phyloP scores from a whole-genome alignment of 345 rosid species.

The Eucalyptus curtisii region DNA sequence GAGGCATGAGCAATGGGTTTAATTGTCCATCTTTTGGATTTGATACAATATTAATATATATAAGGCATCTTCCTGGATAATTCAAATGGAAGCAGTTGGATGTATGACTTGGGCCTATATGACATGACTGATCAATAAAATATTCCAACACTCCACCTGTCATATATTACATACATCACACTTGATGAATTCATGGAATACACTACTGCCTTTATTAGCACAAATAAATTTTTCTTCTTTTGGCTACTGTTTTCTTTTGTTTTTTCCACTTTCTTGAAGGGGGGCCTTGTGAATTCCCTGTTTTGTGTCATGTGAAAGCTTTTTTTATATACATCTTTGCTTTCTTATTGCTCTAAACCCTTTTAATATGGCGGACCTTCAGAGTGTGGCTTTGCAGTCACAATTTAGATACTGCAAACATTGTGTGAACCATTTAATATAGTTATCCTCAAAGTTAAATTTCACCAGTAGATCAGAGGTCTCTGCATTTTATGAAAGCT shows the following conservation, averaged over 20 bases:
- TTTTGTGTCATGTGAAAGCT: background rate
- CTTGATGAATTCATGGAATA: too few relatives aligned
- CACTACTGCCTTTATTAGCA: background rate
- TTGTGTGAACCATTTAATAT: background rate
- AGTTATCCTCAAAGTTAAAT: background rate
- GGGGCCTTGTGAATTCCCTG: background rate
- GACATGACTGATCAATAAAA: background rate
- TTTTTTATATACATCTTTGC: background rate
- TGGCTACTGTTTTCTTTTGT: background rate
- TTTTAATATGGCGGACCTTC: background rate
- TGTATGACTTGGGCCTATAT: background rate
- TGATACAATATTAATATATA: too few relatives aligned
- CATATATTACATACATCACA: too few relatives aligned
- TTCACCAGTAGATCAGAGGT: background rate
- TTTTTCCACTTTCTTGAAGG: background rate
- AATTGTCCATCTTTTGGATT: too few relatives aligned
- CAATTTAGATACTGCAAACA: background rate
- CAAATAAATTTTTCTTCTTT: background rate
- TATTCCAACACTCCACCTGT: too few relatives aligned
- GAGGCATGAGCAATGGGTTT: background rate
- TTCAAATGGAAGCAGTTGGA: background rate
- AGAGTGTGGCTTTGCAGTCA: background rate
- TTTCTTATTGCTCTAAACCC: background rate
- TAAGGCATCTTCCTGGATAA: too few relatives aligned
- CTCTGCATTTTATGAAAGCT: background rate